phyloP scores from a whole-genome alignment of 257 asterid species.

The Solanum gandarillasii region DNA sequence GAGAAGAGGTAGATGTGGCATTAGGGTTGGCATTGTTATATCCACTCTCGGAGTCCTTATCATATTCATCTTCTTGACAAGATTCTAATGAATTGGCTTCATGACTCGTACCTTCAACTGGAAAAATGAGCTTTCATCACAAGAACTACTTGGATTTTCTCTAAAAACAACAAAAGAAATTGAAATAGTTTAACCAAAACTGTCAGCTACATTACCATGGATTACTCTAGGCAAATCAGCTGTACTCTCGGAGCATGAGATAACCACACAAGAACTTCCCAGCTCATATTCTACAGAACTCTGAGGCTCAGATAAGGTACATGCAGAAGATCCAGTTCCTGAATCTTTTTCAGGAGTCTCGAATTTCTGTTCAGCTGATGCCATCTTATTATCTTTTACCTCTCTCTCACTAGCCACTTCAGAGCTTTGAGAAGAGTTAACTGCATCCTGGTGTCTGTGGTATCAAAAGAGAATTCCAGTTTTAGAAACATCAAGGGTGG shows the following conservation, averaged over 20 bases:
- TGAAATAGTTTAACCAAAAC: neutral
- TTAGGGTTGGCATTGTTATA: neutral
- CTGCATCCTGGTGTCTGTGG: constrained; percentile 24
- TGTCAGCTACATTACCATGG: constrained; percentile 3
- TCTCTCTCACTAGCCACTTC: constrained; percentile 4
- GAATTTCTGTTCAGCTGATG: constrained; percentile 11
- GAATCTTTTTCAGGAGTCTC: constrained; percentile 1
- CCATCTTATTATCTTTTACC: constrained; percentile 10
- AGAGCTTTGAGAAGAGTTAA: constrained; percentile 24
- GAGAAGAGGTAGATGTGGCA: neutral
- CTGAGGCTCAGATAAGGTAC: constrained; percentile 11
- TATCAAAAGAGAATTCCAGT: neutral
- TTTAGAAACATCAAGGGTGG: neutral
- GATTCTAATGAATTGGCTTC: constrained; percentile 13
- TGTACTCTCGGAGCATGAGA: neutral
- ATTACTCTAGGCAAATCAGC: constrained; percentile 5
- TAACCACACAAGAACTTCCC: constrained; percentile 3
- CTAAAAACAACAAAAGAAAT: neutral
- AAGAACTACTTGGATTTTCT: constrained; percentile 10
- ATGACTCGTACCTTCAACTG: constrained; percentile 9
- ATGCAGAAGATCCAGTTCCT: constrained; percentile 11
- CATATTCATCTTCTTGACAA: constrained; percentile 2
- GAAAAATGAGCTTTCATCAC: constrained; percentile 7
- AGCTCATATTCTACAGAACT: constrained; percentile 8
- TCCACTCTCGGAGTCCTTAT: constrained; percentile 7